Evolutionary conservation across 78 protist species (phyloP).

Genomic region (Cyanophora paradoxa): DNA sequence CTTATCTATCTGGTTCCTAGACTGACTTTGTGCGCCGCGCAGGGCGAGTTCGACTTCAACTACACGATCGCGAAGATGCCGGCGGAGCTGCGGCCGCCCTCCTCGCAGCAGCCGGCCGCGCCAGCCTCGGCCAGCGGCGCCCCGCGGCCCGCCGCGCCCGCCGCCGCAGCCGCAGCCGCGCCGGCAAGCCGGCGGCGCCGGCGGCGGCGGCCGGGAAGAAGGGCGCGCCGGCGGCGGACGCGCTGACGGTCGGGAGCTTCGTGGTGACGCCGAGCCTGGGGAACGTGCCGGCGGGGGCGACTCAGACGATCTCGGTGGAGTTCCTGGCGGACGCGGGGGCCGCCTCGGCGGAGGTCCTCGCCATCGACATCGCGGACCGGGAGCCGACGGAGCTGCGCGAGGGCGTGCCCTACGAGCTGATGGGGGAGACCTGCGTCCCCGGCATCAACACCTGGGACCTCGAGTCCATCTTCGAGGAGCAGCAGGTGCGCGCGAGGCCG

Average conservation of each 20-base stretch:
- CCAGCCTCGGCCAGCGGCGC: neutral
- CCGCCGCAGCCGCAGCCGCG: conserved; percentile 5
- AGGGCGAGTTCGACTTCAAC: conserved; percentile 54
- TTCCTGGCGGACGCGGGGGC: conserved; percentile 14
- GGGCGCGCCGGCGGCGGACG: neutral
- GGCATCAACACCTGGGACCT: conserved; percentile 49
- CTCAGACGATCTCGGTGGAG: conserved; percentile 28
- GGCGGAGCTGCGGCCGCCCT: neutral
- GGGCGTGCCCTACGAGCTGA: conserved; percentile 48
- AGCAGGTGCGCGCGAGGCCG: conserved; percentile 2
- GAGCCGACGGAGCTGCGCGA: conserved; percentile 14
- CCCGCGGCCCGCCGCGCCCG: neutral
- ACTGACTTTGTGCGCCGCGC: too few species aligned
- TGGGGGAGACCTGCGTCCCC: conserved; percentile 70
- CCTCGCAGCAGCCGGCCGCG: neutral
- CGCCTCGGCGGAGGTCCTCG: conserved; percentile 18
- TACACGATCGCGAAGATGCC: neutral
- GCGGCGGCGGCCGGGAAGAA: neutral
- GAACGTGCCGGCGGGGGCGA: conserved; percentile 17
- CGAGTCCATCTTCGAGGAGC: conserved; percentile 73
- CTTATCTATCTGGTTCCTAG: too few species aligned
- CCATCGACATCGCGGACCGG: conserved; percentile 38
- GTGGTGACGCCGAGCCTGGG: conserved; percentile 39
- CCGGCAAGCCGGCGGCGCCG: conserved; percentile 1
- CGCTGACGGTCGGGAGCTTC: conserved; percentile 41